A percentile compares a stretch with the other conserved stretches of the same genome.
Evolutionary conservation across 306 rosid genomes (phyloP).

Genomic region (Cicer bijugum): DNA sequence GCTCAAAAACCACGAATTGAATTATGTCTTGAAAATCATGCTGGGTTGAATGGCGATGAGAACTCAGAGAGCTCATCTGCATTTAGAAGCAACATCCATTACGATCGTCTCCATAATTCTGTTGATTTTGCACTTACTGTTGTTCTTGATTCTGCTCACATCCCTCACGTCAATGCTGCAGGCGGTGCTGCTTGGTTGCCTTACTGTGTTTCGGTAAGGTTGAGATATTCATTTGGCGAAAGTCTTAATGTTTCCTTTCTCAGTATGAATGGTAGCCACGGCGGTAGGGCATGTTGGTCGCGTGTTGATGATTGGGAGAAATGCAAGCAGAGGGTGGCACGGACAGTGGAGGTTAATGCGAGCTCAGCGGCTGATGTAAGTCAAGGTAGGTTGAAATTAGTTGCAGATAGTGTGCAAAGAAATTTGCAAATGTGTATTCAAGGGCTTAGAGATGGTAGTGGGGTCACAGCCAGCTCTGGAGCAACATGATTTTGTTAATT

Average conservation of each 20-base stretch:
- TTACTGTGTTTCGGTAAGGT: constrained; percentile 88
- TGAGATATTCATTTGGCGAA: constrained; percentile 87
- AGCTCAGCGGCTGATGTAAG: constrained; percentile 65
- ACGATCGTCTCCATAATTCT: constrained; percentile 78
- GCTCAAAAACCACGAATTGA: constrained; percentile 94
- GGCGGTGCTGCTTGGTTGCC: constrained; percentile 99
- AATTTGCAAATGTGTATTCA: constrained; percentile 75
- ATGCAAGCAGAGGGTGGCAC: constrained; percentile 78
- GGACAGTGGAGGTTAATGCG: constrained; percentile 70
- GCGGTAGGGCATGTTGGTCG: constrained; percentile 94
- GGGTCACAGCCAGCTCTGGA: constrained; percentile 64
- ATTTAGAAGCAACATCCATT: constrained; percentile 92
- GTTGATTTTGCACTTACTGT: constrained; percentile 95
- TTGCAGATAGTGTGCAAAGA: constrained; percentile 91
- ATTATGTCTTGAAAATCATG: constrained; percentile 95
- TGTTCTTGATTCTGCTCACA: constrained; percentile 94
- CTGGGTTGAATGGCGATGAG: constrained; percentile 66
- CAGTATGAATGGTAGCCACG: constrained; percentile 98
- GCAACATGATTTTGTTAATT: constrained; percentile 54
- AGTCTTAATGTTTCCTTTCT: constrained; percentile 75
- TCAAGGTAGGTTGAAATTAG: constrained; percentile 91
- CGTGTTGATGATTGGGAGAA: constrained; percentile 92
- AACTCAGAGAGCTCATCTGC: constrained; percentile 64
- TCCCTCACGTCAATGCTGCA: constrained; percentile 88
- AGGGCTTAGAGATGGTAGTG: constrained; percentile 83